Evolutionary conservation across 257 asterid species (phyloP).

Genomic region (Cinchona pubescens): DNA sequence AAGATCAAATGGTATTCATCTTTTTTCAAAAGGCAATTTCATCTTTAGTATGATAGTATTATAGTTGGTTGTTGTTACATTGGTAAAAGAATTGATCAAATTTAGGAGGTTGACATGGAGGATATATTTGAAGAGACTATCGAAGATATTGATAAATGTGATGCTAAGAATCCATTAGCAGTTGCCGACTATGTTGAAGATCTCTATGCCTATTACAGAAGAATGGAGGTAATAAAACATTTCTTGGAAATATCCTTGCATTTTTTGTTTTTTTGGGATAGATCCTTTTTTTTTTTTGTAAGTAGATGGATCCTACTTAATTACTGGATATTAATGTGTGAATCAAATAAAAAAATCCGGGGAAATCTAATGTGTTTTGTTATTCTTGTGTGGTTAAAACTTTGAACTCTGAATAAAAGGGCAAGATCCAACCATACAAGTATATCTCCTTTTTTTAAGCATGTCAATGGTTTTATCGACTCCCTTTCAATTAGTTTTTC

Average conservation of each 20-base stretch:
- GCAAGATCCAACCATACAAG: background rate
- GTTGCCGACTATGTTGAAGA: conserved; percentile 79
- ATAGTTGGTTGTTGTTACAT: background rate
- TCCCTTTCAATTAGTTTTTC: background rate
- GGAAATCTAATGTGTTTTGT: background rate
- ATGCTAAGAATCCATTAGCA: conserved; percentile 66
- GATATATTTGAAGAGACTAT: conserved; percentile 72
- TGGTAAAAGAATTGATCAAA: background rate
- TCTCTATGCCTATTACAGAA: conserved; percentile 65
- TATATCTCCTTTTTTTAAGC: background rate
- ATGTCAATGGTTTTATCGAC: background rate
- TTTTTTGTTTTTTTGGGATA: background rate
- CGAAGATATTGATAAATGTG: conserved; percentile 63
- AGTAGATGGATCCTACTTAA: too few species aligned
- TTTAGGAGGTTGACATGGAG: conserved; percentile 87
- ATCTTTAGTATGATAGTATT: background rate
- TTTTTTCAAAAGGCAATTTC: background rate
- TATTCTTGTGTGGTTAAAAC: background rate
- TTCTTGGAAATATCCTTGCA: background rate
- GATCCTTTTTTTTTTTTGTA: background rate
- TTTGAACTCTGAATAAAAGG: conserved; percentile 1
- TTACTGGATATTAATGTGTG: background rate
- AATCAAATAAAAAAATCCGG: background rate
- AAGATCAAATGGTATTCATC: conserved; percentile 37
- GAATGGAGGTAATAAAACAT: conserved; percentile 69